Percentiles rank a stretch among this genome's conserved stretches.
These are phyloP conservation scores for Protostelium mycophagum DNA, from an alignment of 78 protist genomes.

Conservation along the genomic window DNA sequence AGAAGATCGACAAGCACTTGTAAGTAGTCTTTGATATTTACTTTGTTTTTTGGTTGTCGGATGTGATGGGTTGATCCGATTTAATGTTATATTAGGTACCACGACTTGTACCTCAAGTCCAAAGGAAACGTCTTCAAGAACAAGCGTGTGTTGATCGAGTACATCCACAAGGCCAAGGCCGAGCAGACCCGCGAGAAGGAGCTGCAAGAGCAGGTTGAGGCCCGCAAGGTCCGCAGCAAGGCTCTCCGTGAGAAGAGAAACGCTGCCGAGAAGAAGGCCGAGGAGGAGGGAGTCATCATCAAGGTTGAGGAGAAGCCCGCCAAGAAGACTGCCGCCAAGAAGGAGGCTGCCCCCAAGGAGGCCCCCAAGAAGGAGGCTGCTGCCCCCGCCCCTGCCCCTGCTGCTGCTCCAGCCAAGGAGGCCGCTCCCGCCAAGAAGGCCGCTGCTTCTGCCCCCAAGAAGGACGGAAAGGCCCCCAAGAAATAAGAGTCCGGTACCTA, in stretches of 20 bases:
- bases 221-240: conserved; percentile 80
- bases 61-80: not conserved
- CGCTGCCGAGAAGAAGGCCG: conserved; percentile 10
- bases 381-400: not conserved
- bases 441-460: not conserved
- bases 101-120: conserved; percentile 90
- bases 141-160: conserved; percentile 97
- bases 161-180: conserved; percentile 90
- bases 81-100: conserved; percentile 71
- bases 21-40: not conserved
- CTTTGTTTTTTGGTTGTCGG: not conserved
- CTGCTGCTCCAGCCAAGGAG: conserved; percentile 25
- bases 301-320: conserved; percentile 7
- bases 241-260: conserved; percentile 61
- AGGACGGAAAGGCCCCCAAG: not conserved
- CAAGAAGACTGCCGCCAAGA: not conserved
- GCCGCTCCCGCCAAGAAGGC: conserved; percentile 4
- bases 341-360: not conserved
- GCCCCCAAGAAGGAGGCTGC: not conserved
- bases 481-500: not conserved
- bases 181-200: conserved; percentile 78
- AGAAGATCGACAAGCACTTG: conserved; percentile 94
- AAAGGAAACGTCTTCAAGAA: conserved; percentile 99
- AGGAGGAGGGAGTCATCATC: conserved; percentile 14
- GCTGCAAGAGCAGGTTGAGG: conserved; percentile 92